These are phyloP conservation scores for Nakazawaea wickerhamii DNA, from an alignment of 805 yeast species.

Conservation along the genomic window DNA sequence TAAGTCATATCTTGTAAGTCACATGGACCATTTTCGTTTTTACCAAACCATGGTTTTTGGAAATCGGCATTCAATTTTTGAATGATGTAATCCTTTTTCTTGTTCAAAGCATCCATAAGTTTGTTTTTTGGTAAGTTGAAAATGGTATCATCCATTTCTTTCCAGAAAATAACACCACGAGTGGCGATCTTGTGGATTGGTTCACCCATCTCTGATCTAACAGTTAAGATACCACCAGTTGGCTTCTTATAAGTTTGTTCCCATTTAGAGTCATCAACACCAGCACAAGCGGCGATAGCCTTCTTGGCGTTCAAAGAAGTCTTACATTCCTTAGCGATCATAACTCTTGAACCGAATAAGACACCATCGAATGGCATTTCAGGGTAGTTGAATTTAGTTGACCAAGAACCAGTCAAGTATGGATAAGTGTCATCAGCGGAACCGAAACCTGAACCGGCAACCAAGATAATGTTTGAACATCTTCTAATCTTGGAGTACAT, in stretches of 20 bases:
- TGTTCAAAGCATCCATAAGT: constrained; percentile 69
- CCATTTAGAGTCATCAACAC: constrained; percentile 88
- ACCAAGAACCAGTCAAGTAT: constrained; percentile 96
- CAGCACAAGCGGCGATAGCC: constrained; percentile 85
- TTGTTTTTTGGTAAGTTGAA: constrained; percentile 88
- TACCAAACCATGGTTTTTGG: constrained; percentile 98
- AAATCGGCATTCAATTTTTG: constrained; percentile 83
- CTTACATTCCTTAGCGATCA: constrained; percentile 95
- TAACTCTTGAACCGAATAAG: constrained; percentile 91
- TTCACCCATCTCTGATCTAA: constrained; percentile 98
- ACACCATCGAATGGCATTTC: constrained; percentile 99
- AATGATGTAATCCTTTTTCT: constrained; percentile 85
- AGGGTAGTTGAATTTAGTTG: constrained; percentile 80
- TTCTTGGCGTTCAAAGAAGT: constrained; percentile 92
- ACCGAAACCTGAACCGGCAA: constrained; percentile 99
- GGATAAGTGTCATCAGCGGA: constrained; percentile 96
- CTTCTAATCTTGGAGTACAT: constrained; percentile 95
- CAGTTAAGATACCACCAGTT: constrained; percentile 96
- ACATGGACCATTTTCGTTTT: constrained; percentile 67
- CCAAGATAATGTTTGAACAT: constrained; percentile 78
- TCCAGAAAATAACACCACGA: constrained; percentile 96
- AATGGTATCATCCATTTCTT: constrained; percentile 91
- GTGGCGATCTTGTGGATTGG: constrained; percentile 99
- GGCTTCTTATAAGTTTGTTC: constrained; percentile 91
- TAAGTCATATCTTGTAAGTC: constrained; percentile 96